Evolutionary conservation across 208 protist genomes (phyloP), one percentile per base, ranked within the genome.

Genomic region (Chromosphaera perkinsii): DNA sequence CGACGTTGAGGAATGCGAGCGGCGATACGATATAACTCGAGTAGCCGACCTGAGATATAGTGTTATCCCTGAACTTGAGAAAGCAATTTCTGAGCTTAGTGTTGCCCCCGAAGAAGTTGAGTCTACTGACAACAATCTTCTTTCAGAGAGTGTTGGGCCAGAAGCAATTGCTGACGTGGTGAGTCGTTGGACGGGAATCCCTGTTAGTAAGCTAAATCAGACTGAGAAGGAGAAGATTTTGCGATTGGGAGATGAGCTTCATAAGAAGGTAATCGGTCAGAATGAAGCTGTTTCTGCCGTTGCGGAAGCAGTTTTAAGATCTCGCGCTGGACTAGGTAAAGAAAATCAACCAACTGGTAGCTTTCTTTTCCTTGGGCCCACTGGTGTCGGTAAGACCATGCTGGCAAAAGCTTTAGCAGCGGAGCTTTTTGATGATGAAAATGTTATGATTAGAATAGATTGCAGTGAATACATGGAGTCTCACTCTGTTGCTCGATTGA

Each of bases 381-480:
- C 93, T 37, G 94, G 93, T n/a, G 76, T 83, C 1, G 79, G 79
- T 29, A 88, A 98, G 85, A 97, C 95, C 29, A 91, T 96, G 72
- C 75, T 98, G 35, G 90, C 88, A 69, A 97, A 98, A 79, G 77
- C 87, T 47, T 80, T 98, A 1, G 91, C 72, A 17, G n/a, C 20
- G 14, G 48, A 93, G 32, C 85, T 98, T 20, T 98, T 97, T 64
- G 93, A 98, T 76, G 85, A 93, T 54, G 94, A 97, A 32, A 83
- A 90, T 10, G 83, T 89, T 60, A 94, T 99, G 35, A 87, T 95
- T 40, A 85, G 94, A 27, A 92, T 99, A 57, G 95, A 98, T 84
- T 98, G 98, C 94, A 90, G 80, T 62, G 94, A 98, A 82, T 99
- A 97, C 82, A 97, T 96, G 91, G 92, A 97, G 76, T 60, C 81